phyloP scores from a whole-genome alignment of 73 alveolate species.

The Paramecium primaurelia region DNA sequence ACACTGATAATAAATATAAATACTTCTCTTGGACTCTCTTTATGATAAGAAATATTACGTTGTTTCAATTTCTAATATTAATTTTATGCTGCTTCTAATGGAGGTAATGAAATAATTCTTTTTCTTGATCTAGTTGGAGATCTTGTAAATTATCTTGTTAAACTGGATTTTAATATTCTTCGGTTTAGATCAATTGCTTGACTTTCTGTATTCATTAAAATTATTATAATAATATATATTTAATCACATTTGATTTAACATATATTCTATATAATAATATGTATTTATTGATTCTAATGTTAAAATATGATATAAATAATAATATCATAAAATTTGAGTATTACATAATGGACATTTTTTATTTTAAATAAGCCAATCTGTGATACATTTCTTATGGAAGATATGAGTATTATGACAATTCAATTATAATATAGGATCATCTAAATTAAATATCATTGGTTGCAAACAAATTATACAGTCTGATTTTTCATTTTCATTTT shows the following conservation, averaged over 20 bases:
- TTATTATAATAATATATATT: background rate
- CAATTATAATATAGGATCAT: background rate
- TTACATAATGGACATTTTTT: background rate
- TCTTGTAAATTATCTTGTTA: background rate
- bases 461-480: background rate
- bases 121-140: background rate
- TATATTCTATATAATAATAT: background rate
- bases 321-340: background rate
- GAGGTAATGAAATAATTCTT: background rate
- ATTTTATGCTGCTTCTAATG: background rate
- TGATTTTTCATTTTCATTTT: background rate
- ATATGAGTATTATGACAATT: background rate
- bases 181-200: background rate
- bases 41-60: background rate
- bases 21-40: background rate
- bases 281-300: background rate
- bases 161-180: background rate
- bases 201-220: background rate
- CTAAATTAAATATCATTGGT: background rate
- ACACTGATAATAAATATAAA: background rate
- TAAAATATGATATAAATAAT: background rate
- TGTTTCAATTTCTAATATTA: background rate
- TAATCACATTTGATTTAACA: background rate
- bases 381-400: background rate
- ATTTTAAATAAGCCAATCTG: background rate